A percentile compares a stretch with the other conserved stretches of the same genome.
phyloP scores from a whole-genome alignment of 1,284 basidiomycete species.

The Rhodotorula sp. region DNA sequence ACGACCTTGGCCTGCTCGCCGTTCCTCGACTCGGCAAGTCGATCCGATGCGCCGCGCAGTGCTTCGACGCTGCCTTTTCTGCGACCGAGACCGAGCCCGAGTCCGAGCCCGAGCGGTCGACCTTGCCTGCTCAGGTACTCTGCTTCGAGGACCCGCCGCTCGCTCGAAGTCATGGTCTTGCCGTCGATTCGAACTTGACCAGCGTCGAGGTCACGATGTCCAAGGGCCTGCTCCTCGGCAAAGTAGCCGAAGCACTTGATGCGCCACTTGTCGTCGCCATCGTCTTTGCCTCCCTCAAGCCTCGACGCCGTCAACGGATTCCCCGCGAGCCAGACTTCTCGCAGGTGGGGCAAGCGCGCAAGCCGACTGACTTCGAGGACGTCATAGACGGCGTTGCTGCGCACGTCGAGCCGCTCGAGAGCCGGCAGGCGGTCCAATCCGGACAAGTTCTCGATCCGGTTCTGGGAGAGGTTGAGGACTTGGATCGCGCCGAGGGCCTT shows the following conservation, averaged over 20 bases:
- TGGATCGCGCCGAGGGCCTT: constrained; percentile 70
- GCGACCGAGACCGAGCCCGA: neutral
- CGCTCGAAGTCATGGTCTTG: constrained; percentile 21
- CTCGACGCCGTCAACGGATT: constrained; percentile 64
- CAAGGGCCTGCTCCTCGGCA: constrained; percentile 21
- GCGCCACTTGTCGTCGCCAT: constrained; percentile 35
- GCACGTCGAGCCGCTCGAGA: constrained; percentile 82
- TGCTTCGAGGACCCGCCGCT: constrained; percentile 23
- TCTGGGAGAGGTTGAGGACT: constrained; percentile 72
- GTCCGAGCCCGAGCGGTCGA: neutral
- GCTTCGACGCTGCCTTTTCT: constrained; percentile 2
- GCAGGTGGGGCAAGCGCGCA: constrained; percentile 71
- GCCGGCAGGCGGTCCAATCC: constrained; percentile 84
- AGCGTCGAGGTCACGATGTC: constrained; percentile 12
- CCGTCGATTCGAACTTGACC: constrained; percentile 38
- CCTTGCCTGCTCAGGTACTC: constrained; percentile 8
- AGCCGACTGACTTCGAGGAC: constrained; percentile 81
- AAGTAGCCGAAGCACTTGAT: constrained; percentile 38
- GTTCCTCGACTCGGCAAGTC: constrained; percentile 3
- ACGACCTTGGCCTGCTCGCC: constrained; percentile 31
- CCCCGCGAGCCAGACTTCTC: constrained; percentile 73
- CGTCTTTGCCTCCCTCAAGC: constrained; percentile 3
- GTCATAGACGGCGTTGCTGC: constrained; percentile 77
- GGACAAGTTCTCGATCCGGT: constrained; percentile 88
- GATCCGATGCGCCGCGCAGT: constrained; percentile 6